Evolutionary conservation across 129 eudicot genomes (phyloP).

Genomic region (Arctium minus): DNA sequence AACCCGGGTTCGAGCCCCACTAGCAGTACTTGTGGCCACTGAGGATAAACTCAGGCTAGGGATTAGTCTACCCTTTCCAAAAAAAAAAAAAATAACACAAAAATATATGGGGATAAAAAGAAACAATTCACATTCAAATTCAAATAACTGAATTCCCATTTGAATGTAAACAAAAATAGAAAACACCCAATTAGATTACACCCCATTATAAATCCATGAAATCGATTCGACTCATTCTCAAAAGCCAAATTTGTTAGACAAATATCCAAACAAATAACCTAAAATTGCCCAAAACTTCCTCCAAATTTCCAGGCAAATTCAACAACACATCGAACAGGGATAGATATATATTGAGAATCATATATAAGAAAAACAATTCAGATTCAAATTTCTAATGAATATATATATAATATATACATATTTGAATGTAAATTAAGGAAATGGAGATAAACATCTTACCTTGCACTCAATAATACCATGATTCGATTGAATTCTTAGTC

Average conservation of each 20-base stretch:
- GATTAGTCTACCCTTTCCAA: too few relatives aligned
- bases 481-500: slow-evolving; percentile 11
- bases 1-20: too few relatives aligned
- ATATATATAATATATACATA: background rate
- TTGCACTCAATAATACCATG: background rate
- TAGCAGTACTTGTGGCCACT: too few relatives aligned
- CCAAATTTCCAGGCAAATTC: background rate
- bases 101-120: background rate
- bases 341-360: too few relatives aligned
- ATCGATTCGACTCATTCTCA: too few relatives aligned
- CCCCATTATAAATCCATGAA: background rate
- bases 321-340: background rate
- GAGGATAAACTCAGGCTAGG: too few relatives aligned
- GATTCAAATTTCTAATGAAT: background rate
- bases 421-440: background rate
- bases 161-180: too few relatives aligned
- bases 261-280: background rate
- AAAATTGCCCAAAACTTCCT: background rate
- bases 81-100: too few relatives aligned
- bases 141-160: background rate
- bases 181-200: too few relatives aligned
- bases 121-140: background rate
- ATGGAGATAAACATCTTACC: slow-evolving; percentile 5
- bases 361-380: background rate
- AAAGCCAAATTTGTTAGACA: background rate